phyloP scores from a whole-genome alignment of 129 eudicot species.

The Logfia minima region DNA sequence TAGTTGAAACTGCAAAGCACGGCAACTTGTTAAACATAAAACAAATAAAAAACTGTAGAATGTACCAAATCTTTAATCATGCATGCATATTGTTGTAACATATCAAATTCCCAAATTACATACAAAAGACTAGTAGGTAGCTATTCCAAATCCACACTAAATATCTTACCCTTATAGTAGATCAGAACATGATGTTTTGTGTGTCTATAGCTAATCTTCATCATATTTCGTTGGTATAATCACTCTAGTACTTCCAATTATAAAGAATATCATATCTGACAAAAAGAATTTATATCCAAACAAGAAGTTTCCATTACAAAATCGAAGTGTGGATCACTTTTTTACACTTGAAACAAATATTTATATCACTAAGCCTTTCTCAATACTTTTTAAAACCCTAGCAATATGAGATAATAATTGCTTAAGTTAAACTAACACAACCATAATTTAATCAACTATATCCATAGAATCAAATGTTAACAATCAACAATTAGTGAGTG shows the following conservation, averaged over 20 bases:
- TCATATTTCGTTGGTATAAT: not conserved
- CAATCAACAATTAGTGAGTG: not conserved
- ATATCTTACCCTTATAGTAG: no score
- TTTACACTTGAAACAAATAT: no score
- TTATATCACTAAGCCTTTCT: not conserved
- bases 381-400: not conserved
- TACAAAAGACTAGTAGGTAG: not conserved
- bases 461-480: not conserved
- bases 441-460: slow-evolving; percentile 1
- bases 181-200: not conserved
- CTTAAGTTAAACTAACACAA: not conserved
- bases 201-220: not conserved
- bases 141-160: no score
- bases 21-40: slow-evolving; percentile 8
- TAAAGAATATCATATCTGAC: not conserved
- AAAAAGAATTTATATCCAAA: not conserved
- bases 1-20: slow-evolving; percentile 75
- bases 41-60: not conserved
- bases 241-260: not conserved
- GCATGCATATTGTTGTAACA: not conserved
- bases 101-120: not conserved
- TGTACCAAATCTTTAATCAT: not conserved
- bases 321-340: not conserved
- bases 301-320: not conserved
- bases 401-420: not conserved